These are phyloP conservation scores for Schwanniomyces vanrijiae DNA, from an alignment of 805 yeast genomes.

Conservation along the genomic window DNA sequence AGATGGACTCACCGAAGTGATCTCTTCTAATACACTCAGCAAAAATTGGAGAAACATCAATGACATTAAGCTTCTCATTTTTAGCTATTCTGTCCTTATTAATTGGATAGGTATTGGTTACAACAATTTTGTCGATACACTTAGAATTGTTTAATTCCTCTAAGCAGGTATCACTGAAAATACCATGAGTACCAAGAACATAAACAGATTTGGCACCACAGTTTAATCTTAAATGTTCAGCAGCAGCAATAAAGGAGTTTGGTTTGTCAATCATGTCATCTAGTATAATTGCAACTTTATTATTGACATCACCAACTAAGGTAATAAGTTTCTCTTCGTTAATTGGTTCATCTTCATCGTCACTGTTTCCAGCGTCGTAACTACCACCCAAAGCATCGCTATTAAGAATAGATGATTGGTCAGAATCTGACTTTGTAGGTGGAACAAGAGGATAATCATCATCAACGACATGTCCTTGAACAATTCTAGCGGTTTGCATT, in stretches of 20 bases:
- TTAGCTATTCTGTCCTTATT: conserved; percentile 55
- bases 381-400: conserved; percentile 76
- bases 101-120: conserved; percentile 95
- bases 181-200: conserved; percentile 93
- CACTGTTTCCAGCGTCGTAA: conserved; percentile 69
- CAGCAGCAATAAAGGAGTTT: conserved; percentile 91
- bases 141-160: conserved; percentile 74
- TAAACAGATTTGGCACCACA: conserved; percentile 95
- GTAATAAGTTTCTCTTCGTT: conserved; percentile 87
- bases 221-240: conserved; percentile 92
- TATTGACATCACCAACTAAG: conserved; percentile 92
- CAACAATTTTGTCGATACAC: conserved; percentile 88
- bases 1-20: conserved; percentile 96
- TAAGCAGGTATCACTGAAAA: conserved; percentile 84
- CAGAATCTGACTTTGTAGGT: conserved; percentile 9
- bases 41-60: conserved; percentile 91
- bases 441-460: conserved; percentile 56
- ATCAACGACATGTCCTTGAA: conserved; percentile 95
- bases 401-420: conserved; percentile 17
- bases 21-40: conserved; percentile 99
- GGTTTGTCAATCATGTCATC: conserved; percentile 99
- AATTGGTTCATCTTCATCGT: conserved; percentile 81
- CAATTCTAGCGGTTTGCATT: conserved; percentile 93
- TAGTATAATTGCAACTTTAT: conserved; percentile 86
- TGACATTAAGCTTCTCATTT: conserved; percentile 73